These are phyloP conservation scores for Mycena sanguinolenta DNA, from an alignment of 768 basidiomycete genomes.

Conservation along the genomic window DNA sequence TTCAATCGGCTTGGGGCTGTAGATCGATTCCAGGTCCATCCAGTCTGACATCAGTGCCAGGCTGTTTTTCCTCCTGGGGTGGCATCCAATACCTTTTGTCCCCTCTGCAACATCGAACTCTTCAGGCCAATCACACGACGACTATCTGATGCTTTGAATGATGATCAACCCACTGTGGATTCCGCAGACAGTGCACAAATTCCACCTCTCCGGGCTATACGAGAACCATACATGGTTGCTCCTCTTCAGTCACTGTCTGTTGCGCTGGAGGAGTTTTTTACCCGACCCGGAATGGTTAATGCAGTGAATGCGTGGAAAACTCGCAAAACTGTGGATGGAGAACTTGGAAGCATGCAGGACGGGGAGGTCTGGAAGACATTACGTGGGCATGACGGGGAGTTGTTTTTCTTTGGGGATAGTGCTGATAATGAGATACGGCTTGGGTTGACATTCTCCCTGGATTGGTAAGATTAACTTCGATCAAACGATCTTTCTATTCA, in stretches of 20 bases:
- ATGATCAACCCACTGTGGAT: background rate
- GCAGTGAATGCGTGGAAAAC: background rate
- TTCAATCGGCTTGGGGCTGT: background rate
- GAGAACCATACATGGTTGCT: no score
- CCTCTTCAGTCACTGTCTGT: background rate
- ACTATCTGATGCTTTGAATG: conserved; percentile 34
- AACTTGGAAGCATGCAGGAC: background rate
- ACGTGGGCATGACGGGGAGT: no score
- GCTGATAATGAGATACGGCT: no score
- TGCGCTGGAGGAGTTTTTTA: background rate
- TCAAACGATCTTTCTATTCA: no score
- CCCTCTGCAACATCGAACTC: background rate
- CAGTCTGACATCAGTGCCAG: background rate
- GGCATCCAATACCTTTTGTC: background rate
- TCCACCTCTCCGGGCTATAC: background rate
- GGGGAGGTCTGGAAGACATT: no score
- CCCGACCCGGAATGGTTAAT: background rate
- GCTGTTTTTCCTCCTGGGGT: background rate
- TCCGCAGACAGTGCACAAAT: background rate
- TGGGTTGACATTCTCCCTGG: no score
- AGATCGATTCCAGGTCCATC: background rate
- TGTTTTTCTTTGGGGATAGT: no score
- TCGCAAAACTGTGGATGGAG: background rate
- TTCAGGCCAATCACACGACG: background rate
- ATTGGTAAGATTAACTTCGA: no score